A percentile compares a stretch with the other conserved stretches of the same genome.
Evolutionary conservation across 2,329 filamentous ascomycete genomes (phyloP).

Genomic region (Arthrobotrys sinensis): DNA sequence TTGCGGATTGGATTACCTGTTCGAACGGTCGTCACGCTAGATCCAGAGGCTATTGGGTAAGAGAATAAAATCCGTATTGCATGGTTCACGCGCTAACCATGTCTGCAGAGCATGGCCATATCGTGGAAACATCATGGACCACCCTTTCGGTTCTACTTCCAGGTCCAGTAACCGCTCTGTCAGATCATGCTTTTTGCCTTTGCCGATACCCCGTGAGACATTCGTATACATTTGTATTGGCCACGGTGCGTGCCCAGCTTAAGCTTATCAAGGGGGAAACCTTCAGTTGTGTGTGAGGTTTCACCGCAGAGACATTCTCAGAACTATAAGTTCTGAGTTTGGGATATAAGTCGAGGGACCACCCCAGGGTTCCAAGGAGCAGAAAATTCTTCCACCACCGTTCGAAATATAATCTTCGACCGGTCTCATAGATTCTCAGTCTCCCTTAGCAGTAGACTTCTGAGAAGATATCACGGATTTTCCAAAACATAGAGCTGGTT

Average conservation of each 20-base stretch:
- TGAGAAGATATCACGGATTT: conserved; percentile 43
- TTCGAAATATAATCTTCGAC: conserved; percentile 20
- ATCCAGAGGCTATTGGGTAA: conserved; percentile 26
- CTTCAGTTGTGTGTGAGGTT: conserved; percentile 28
- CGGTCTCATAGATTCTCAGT: conserved; percentile 1
- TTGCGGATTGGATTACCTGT: background rate
- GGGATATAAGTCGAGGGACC: conserved; percentile 57
- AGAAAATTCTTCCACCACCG: conserved; percentile 23
- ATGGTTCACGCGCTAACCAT: conserved; percentile 24
- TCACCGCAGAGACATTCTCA: conserved; percentile 47
- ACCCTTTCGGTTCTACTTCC: conserved; percentile 44
- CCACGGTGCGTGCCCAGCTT: conserved; percentile 36
- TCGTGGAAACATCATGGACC: conserved; percentile 16
- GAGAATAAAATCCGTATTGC: conserved; percentile 32
- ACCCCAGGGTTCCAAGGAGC: conserved; percentile 13
- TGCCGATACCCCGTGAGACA: conserved; percentile 16
- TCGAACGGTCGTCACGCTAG: conserved; percentile 7
- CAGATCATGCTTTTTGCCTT: conserved; percentile 48
- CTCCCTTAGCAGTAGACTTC: conserved; percentile 34
- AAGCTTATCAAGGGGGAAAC: conserved; percentile 40
- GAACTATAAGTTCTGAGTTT: conserved; percentile 53
- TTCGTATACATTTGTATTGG: conserved; percentile 16
- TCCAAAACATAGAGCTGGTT: conserved; percentile 40
- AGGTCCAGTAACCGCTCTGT: conserved; percentile 47
- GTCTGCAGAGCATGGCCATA: conserved; percentile 30